Evolutionary conservation across 1,139 yeast species (phyloP).

Genomic region (Candida albicans): DNA sequence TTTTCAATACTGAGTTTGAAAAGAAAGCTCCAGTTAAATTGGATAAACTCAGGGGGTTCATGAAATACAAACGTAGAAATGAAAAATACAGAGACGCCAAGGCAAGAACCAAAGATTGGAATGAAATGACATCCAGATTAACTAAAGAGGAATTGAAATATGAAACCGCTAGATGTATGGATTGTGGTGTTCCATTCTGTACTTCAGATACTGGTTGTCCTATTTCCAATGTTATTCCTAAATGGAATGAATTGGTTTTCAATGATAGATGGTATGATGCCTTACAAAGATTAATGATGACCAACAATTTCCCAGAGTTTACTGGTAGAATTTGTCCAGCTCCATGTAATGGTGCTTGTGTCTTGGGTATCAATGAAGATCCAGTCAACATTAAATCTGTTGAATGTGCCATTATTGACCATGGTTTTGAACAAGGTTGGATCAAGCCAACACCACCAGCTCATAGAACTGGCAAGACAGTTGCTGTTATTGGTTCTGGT

Average conservation of each 20-base stretch:
- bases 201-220: slow-evolving; percentile 98
- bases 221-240: slow-evolving; percentile 93
- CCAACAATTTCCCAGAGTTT: slow-evolving; percentile 98
- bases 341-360: slow-evolving; percentile 99
- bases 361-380: slow-evolving; percentile 87
- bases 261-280: slow-evolving; percentile 96
- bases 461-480: slow-evolving; percentile 75
- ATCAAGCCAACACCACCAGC: slow-evolving; percentile 81
- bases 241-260: slow-evolving; percentile 96
- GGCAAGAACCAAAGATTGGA: slow-evolving; percentile 86
- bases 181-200: slow-evolving; percentile 99
- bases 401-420: slow-evolving; percentile 94
- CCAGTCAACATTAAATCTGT: slow-evolving; percentile 97
- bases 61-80: slow-evolving; percentile 87
- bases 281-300: slow-evolving; percentile 86
- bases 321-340: slow-evolving; percentile 99
- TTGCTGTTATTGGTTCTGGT: slow-evolving; percentile 94
- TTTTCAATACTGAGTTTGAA: slow-evolving; percentile 66
- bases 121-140: slow-evolving; percentile 80
- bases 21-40: slow-evolving; percentile 63
- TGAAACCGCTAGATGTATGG: slow-evolving; percentile 99
- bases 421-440: slow-evolving; percentile 97
- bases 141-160: slow-evolving; percentile 81
- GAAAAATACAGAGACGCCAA: slow-evolving; percentile 82
- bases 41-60: slow-evolving; percentile 87